Evolutionary conservation across 306 rosid genomes (phyloP).

Genomic region (Casuarina equisetifolia): DNA sequence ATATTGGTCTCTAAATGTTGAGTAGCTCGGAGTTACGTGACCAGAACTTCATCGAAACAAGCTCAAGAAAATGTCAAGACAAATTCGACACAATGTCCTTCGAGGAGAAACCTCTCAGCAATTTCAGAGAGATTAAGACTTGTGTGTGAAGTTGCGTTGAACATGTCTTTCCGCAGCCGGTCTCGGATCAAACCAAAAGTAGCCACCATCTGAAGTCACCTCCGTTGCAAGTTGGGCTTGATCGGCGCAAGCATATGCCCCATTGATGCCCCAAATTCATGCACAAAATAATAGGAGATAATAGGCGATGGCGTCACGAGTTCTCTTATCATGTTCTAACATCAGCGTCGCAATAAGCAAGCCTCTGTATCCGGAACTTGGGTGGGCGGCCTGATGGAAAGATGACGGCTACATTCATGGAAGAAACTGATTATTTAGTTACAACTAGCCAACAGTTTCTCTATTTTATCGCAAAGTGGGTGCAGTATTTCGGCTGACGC

Average conservation of each 20-base stretch:
- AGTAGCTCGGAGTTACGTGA: too few species aligned
- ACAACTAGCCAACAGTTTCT: not conserved
- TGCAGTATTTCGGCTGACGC: slow-evolving; percentile 5
- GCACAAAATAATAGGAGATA: not conserved
- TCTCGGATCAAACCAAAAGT: too few species aligned
- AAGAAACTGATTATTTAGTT: not conserved
- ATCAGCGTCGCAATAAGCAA: not conserved
- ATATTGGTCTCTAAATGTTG: too few species aligned
- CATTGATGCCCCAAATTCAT: not conserved
- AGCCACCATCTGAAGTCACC: too few species aligned
- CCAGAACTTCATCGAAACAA: too few species aligned
- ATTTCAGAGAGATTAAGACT: too few species aligned
- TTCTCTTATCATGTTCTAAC: not conserved
- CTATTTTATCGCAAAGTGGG: not conserved
- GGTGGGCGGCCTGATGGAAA: not conserved
- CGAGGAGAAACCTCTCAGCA: too few species aligned
- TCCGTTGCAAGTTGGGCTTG: too few species aligned
- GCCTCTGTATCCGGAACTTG: not conserved
- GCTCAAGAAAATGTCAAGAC: too few species aligned
- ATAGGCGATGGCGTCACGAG: not conserved
- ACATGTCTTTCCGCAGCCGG: too few species aligned
- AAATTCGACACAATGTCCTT: too few species aligned
- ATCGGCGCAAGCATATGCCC: not conserved
- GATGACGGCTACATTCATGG: not conserved
- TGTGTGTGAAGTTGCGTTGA: too few species aligned